Conservation (phyloP, 2,329 filamentous ascomycete species). For the Alternaria gaisen region DNA sequence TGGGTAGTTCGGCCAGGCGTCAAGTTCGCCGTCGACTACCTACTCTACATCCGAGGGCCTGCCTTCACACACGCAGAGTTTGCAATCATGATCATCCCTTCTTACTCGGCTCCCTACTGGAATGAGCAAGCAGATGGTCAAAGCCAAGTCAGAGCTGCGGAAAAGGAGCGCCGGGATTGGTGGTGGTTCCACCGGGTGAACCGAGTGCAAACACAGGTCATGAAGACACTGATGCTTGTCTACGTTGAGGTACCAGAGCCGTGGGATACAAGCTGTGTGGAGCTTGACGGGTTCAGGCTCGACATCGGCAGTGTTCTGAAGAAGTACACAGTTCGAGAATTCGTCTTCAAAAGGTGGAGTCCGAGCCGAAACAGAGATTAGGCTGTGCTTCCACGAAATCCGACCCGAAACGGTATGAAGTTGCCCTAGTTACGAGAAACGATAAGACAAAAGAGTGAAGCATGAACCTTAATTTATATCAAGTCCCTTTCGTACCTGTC, state of each 20-base stretch:
- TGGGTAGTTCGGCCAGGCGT: constrained; percentile 93
- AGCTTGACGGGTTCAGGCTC: constrained; percentile 45
- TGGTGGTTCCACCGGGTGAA: constrained; percentile 89
- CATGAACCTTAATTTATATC: neutral
- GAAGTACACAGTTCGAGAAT: constrained; percentile 79
- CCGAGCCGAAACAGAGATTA: constrained; percentile 78
- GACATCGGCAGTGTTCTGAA: constrained; percentile 72
- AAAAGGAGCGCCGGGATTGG: constrained; percentile 67
- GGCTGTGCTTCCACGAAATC: neutral
- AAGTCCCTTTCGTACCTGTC: neutral
- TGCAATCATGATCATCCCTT: constrained; percentile 82
- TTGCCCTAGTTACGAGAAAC: neutral
- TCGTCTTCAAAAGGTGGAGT: constrained; percentile 83
- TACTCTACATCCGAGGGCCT: constrained; percentile 92
- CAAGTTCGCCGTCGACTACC: constrained; percentile 93
- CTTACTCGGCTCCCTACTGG: constrained; percentile 81
- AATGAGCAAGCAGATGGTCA: constrained; percentile 57
- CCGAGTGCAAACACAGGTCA: constrained; percentile 86
- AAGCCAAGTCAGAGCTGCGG: constrained; percentile 32
- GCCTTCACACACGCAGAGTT: constrained; percentile 97
- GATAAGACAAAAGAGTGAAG: neutral
- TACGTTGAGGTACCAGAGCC: constrained; percentile 92
- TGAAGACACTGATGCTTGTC: constrained; percentile 86
- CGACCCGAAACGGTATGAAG: neutral
- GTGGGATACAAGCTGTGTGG: constrained; percentile 53